These are phyloP conservation scores for Herpetospermum pedunculosum DNA, from an alignment of 306 rosid genomes.

Conservation along the genomic window DNA sequence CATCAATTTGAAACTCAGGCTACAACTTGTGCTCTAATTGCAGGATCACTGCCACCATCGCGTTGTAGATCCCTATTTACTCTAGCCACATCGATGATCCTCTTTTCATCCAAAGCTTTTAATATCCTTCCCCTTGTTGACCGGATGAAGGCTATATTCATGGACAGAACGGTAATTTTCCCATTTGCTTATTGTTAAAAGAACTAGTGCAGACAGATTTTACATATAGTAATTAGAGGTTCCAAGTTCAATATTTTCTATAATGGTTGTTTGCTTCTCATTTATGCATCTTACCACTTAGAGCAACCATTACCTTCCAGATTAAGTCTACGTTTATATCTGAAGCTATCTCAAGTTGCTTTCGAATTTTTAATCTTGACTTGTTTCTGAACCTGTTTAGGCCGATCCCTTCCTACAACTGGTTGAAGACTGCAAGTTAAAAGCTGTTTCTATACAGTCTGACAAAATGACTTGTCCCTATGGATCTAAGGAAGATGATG, in stretches of 20 bases:
- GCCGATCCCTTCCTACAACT: conserved; percentile 71
- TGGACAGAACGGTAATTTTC: conserved; percentile 38
- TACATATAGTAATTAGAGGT: background rate
- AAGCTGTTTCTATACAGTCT: conserved; percentile 31
- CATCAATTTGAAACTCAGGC: conserved; percentile 11
- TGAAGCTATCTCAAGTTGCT: conserved; percentile 4
- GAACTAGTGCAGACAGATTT: background rate
- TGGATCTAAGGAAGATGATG: conserved; percentile 76
- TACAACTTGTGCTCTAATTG: conserved; percentile 16
- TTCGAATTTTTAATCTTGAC: background rate
- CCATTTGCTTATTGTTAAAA: background rate
- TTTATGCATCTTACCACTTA: background rate
- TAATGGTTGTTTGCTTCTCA: background rate
- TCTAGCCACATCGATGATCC: conserved; percentile 83
- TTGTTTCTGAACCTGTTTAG: conserved; percentile 26
- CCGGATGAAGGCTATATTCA: conserved; percentile 38
- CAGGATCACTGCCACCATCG: conserved; percentile 79
- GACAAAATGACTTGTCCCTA: conserved; percentile 24
- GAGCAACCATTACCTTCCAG: background rate
- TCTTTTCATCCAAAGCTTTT: conserved; percentile 62
- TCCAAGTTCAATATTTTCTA: background rate
- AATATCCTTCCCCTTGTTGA: conserved; percentile 42
- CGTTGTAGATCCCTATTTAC: conserved; percentile 71
- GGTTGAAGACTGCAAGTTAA: conserved; percentile 60
- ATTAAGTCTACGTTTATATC: background rate